A percentile compares a stretch with the other conserved stretches of the same genome.
Conservation (phyloP, 768 basidiomycete species). For the Suillus ampliporus region DNA sequence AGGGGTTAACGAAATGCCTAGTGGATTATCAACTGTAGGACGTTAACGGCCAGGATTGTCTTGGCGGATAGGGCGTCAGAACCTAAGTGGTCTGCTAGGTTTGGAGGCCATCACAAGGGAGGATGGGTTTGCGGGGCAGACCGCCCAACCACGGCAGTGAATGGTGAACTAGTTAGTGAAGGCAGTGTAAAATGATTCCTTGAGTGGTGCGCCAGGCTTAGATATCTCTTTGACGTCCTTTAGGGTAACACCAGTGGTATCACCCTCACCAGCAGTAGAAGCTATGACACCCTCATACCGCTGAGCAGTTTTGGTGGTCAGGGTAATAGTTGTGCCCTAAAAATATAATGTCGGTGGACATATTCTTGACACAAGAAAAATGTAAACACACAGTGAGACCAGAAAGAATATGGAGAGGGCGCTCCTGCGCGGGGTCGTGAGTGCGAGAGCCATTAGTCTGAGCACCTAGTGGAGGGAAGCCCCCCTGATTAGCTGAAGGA, state of each 20-base stretch:
- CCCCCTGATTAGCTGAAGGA: slow-evolving; percentile 39
- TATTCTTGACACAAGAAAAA: slow-evolving; percentile 15
- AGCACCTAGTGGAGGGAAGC: slow-evolving; percentile 49
- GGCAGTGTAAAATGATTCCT: slow-evolving; percentile 72
- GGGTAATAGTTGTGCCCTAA: slow-evolving; percentile 82
- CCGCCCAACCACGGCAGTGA: too few relatives aligned
- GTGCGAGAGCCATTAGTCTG: slow-evolving; percentile 55
- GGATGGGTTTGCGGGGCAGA: too few relatives aligned
- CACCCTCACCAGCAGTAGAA: slow-evolving; percentile 66
- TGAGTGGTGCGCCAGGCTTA: slow-evolving; percentile 68
- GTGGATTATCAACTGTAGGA: too few relatives aligned
- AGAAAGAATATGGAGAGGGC: slow-evolving; percentile 65
- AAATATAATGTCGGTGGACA: slow-evolving; percentile 23
- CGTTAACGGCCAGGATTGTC: too few relatives aligned
- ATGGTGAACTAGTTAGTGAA: too few relatives aligned
- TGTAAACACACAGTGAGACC: slow-evolving; percentile 68
- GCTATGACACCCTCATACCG: slow-evolving; percentile 78
- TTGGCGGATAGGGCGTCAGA: too few relatives aligned
- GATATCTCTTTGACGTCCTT: slow-evolving; percentile 80
- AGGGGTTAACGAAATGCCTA: too few relatives aligned
- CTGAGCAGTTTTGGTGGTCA: slow-evolving; percentile 68
- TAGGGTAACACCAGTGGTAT: slow-evolving; percentile 73
- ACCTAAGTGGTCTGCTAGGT: too few relatives aligned
- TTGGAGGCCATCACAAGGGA: too few relatives aligned
- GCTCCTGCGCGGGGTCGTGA: slow-evolving; percentile 57